These are phyloP conservation scores for Cicer judaicum DNA, from an alignment of 306 rosid species.

Conservation along the genomic window DNA sequence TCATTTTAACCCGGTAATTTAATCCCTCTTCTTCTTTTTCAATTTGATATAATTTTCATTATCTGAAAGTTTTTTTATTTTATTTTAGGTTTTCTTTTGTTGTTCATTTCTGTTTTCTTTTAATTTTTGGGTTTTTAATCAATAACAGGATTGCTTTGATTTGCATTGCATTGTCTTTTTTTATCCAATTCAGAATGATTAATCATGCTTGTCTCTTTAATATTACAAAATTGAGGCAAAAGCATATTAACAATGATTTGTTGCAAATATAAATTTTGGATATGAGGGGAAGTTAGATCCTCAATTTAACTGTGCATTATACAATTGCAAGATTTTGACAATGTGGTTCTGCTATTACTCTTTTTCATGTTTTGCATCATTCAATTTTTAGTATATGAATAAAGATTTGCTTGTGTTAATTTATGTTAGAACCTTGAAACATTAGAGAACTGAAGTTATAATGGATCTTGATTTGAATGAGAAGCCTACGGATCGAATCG, in stretches of 20 bases:
- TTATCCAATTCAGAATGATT: neutral
- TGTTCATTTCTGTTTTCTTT: no score
- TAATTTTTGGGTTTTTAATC: neutral
- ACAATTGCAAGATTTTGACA: neutral
- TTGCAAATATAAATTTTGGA: neutral
- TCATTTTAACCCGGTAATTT: neutral
- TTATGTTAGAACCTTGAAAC: slow-evolving; percentile 37
- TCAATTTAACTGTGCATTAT: neutral
- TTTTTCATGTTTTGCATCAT: neutral
- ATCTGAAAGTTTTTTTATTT: no score
- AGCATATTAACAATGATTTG: neutral
- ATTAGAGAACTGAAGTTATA: slow-evolving; percentile 47
- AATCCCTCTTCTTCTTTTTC: no score
- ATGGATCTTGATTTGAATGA: slow-evolving; percentile 67
- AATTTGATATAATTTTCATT: no score
- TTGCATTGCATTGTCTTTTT: neutral
- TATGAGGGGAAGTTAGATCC: neutral
- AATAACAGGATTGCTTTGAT: no score
- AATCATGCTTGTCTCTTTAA: neutral
- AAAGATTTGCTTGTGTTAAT: neutral
- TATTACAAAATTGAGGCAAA: neutral
- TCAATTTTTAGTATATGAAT: neutral
- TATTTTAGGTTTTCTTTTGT: no score
- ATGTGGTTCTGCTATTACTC: neutral
- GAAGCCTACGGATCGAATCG: slow-evolving; percentile 55